Base-by-base conservation (phyloP, 192 early-diverging fungal genomes). In the Gryganskiella cystojenkinii region DNA sequence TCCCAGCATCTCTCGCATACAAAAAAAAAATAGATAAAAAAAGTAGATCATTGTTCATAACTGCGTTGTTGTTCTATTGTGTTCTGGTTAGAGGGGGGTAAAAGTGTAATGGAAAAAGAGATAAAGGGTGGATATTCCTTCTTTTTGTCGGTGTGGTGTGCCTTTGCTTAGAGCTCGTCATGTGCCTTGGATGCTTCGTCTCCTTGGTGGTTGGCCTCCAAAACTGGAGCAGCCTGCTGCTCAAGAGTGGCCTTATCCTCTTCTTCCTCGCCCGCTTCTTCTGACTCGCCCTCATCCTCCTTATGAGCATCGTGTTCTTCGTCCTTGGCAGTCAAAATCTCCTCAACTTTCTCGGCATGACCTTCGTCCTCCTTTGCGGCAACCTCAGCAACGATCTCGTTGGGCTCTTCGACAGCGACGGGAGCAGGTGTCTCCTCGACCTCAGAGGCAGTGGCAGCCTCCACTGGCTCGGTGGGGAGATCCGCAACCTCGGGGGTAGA, bases 401-500 rank as follows among this genome's bases (percentile, higher is more conserved):
- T n/a, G n/a, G n/a, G n/a, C n/a, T n/a, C n/a, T n/a, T n/a, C n/a
- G n/a, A n/a, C n/a, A n/a, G n/a, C n/a, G n/a, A n/a, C n/a, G n/a
- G n/a, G n/a, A n/a, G n/a, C n/a, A n/a, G n/a, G n/a, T n/a, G n/a
- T n/a, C 20, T 34, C 24, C 11, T 3, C 11, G 20, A 24, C 27
- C 44, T 49, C 59, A 10, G 55, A 1, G 0, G n/a, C 35, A 42
- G 35, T 10, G 7, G 35, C 20, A 22, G 8, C 6, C 15, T 31
- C 15, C 2, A 31, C 2, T 11, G 52, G 9, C n/a, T 56, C 55
- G 4, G 51, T 60, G 15, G 67, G 67, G 6, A 34, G 31, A 15
- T 65, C 71, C 28, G 33, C 34, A 34, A 54, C 56, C 56, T 73
- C 56, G 20, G 63, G 49, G 13, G 71, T 65, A 8, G 56, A 54